Evolutionary conservation across 352 stramenopile genomes (phyloP).

Genomic region (Pythium grandisporangium): DNA sequence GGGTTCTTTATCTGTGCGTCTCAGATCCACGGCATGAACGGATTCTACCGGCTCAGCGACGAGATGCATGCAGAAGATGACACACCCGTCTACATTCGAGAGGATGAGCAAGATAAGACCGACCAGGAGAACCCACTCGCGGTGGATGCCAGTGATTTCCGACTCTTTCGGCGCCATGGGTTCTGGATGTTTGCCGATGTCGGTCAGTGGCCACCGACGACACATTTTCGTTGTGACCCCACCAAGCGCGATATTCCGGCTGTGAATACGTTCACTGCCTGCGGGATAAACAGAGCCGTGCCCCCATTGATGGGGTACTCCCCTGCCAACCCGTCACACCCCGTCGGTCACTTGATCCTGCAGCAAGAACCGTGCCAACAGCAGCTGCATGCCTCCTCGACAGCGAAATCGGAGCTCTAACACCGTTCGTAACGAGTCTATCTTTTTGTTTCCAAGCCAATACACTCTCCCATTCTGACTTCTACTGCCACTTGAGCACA

Average conservation of each 20-base stretch:
- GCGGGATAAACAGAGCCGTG: constrained; percentile 18
- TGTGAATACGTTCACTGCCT: constrained; percentile 14
- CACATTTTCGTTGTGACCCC: constrained; percentile 54
- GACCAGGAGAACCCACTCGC: background rate
- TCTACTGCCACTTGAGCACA: too few species aligned
- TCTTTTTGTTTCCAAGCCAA: too few species aligned
- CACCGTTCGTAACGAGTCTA: too few species aligned
- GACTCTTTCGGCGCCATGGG: constrained; percentile 44
- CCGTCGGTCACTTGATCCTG: background rate
- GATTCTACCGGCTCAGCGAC: constrained; percentile 30
- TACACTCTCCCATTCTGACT: too few species aligned
- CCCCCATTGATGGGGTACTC: constrained; percentile 33
- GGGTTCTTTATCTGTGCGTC: constrained; percentile 52
- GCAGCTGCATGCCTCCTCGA: too few species aligned
- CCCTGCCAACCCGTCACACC: constrained; percentile 9
- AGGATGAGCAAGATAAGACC: constrained; percentile 17
- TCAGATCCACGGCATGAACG: constrained; percentile 32
- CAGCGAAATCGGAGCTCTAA: too few species aligned
- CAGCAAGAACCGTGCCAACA: background rate
- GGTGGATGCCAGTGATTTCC: constrained; percentile 23
- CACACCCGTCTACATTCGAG: constrained; percentile 31
- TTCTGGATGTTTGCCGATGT: constrained; percentile 67
- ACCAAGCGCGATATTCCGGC: constrained; percentile 18
- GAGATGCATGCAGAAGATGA: constrained; percentile 19
- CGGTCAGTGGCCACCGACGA: constrained; percentile 36